phyloP scores from a whole-genome alignment of 2,329 filamentous ascomycete genomes.

The Falciphora oryzae region DNA sequence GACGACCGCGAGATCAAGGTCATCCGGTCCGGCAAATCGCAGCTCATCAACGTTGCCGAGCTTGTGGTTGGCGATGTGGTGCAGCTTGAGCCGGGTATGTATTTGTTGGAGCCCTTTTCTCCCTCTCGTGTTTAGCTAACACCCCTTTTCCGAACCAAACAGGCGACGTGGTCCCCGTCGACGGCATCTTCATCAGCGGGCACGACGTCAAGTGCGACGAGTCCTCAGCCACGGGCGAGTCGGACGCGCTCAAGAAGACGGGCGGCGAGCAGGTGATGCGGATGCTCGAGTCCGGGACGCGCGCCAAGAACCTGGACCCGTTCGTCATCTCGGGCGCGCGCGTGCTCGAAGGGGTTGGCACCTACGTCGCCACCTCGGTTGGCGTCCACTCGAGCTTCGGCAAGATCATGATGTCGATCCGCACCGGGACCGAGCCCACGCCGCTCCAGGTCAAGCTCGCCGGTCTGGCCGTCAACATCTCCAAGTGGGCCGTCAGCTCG shows the following conservation, averaged over 20 bases:
- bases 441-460: conserved; percentile 50
- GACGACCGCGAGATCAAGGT: conserved; percentile 69
- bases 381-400: conserved; percentile 49
- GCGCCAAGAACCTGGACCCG: conserved; percentile 42
- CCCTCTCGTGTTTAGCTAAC: too few species aligned
- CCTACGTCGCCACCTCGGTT: conserved; percentile 49
- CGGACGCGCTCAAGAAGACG: conserved; percentile 66
- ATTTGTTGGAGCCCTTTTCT: too few species aligned
- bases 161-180: conserved; percentile 30
- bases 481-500: conserved; percentile 53
- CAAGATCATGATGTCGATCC: conserved; percentile 49
- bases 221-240: conserved; percentile 74
- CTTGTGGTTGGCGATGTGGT: conserved; percentile 6
- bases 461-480: conserved; percentile 36
- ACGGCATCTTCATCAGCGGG: conserved; percentile 66
- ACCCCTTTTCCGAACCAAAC: neutral
- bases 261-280: conserved; percentile 55
- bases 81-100: conserved; percentile 6
- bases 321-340: conserved; percentile 56
- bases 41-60: conserved; percentile 3
- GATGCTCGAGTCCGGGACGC: conserved; percentile 7
- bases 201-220: conserved; percentile 74
- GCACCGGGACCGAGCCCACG: conserved; percentile 45
- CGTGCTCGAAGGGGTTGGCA: conserved; percentile 49
- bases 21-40: conserved; percentile 61